These are phyloP conservation scores for Scenedesmus sp. DNA, from an alignment of 163 green algal genomes.

Conservation along the genomic window DNA sequence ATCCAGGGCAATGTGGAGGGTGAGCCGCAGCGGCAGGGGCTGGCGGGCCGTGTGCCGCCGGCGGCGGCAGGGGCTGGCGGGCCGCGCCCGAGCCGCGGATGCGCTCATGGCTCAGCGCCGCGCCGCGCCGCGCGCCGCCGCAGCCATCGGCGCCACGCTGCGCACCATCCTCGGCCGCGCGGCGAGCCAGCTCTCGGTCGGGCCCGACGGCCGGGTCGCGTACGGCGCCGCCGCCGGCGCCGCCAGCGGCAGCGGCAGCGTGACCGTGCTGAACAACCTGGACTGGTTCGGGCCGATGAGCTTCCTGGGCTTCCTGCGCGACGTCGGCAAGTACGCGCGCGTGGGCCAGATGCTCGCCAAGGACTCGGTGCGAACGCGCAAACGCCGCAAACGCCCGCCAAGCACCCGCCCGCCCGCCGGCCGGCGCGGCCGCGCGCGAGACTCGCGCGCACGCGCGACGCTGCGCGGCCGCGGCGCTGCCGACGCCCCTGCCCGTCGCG, in stretches of 20 bases:
- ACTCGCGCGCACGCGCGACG: too few species aligned
- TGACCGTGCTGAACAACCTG: conserved; percentile 94
- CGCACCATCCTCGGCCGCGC: conserved; percentile 44
- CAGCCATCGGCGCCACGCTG: conserved; percentile 53
- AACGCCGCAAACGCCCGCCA: background rate
- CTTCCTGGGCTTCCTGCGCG: conserved; percentile 93
- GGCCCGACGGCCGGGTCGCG: background rate
- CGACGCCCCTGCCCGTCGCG: background rate
- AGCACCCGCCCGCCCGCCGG: background rate
- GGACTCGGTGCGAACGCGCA: conserved; percentile 81
- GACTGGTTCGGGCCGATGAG: conserved; percentile 93
- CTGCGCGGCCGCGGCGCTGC: too few species aligned
- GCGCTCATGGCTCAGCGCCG: too few species aligned
- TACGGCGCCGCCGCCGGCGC: conserved; percentile 19
- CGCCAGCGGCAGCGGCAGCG: background rate
- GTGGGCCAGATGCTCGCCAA: conserved; percentile 97
- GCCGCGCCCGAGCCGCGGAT: too few species aligned
- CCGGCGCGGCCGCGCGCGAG: too few species aligned
- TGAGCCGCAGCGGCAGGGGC: conserved; percentile 31
- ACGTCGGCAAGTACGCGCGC: conserved; percentile 92
- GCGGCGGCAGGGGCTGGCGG: too few species aligned
- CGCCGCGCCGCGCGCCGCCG: background rate
- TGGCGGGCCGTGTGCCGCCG: too few species aligned
- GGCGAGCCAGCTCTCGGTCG: background rate
- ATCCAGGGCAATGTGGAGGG: conserved; percentile 87